Evolutionary conservation across 1,284 basidiomycete genomes (phyloP), one percentile per base, ranked within the genome.

Genomic region (Lentinula novae-zelandiae): DNA sequence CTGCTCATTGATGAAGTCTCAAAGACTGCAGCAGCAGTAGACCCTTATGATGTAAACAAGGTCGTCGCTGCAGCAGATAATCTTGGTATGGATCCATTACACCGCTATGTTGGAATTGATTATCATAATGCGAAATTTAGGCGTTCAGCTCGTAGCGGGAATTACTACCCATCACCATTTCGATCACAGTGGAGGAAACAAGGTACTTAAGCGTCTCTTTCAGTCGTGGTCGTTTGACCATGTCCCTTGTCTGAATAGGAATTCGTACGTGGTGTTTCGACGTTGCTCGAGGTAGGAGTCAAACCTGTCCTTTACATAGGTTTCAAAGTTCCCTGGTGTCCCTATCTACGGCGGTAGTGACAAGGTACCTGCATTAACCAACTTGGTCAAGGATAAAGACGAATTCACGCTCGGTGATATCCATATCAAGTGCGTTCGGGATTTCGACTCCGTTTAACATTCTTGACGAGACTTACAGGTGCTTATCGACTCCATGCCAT

Each of bases 401-500:
- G 83, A 85, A 64, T 90, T 96, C 70, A 83, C 76, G 34, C 71
- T 95, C 38, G 91, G 89, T 3, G 78, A 86, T n/a, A 83, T 93
- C 61, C 78, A 79, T 54, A 82, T 96, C 74, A 88, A 79, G 91
- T 91, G 48, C 39, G 57, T 7, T 52, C 42, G 51, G 6, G 50
- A 51, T 44, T 17, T 39, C 58, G 55, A 40, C 39, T 60, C n/a
- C 6, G 17, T 0, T 3, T 22, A 22, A 20, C 22, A 9, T 20
- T 27, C 20, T 20, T 61, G 61, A 64, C 60, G 33, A 27, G 27
- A 4, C 58, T 51, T 31, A 46, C 53, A 93, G 92, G 71, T 92
- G 90, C 73, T 75, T 95, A 17, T 89, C 92, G 12, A 99, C 96
- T 0, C 96, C 96, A 0, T 97, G 95, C 75, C 96, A 98, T 73